Percentiles rank a stretch among this genome's conserved stretches.
Conservation (phyloP, 2,329 filamentous ascomycete genomes). For the Hymenoscyphus fructigenus region DNA sequence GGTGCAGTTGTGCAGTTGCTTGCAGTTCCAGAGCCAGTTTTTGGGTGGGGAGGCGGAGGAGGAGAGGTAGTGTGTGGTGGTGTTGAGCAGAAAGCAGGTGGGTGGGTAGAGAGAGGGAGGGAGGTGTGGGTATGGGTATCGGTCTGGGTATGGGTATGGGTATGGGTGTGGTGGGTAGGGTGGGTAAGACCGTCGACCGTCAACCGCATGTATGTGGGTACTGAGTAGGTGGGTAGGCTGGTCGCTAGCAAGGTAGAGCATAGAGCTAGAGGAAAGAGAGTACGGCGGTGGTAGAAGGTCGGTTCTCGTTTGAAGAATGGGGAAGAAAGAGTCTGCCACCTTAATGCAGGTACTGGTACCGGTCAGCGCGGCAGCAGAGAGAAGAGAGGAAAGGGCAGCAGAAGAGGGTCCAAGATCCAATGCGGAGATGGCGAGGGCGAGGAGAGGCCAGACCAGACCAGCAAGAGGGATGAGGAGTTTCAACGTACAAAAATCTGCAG, state of each 20-base stretch:
- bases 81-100: slow-evolving; percentile 12
- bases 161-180: neutral
- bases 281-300: neutral
- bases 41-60: slow-evolving; percentile 11
- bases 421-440: slow-evolving; percentile 15
- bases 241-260: too few relatives aligned
- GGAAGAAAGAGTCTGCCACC: slow-evolving; percentile 31
- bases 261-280: neutral
- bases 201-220: neutral
- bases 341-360: slow-evolving; percentile 38
- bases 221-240: neutral
- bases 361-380: slow-evolving; percentile 33
- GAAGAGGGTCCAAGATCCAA: slow-evolving; percentile 31
- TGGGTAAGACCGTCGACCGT: slow-evolving; percentile 6
- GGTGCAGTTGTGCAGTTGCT: slow-evolving; percentile 9
- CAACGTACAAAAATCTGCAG: slow-evolving; percentile 25
- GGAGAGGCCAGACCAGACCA: slow-evolving; percentile 12
- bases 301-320: slow-evolving; percentile 27
- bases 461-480: slow-evolving; percentile 1
- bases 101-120: slow-evolving; percentile 11
- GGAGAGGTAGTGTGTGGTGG: slow-evolving; percentile 9
- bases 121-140: neutral
- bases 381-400: slow-evolving; percentile 23
- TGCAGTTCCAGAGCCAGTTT: slow-evolving; percentile 15
- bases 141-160: neutral